Percentiles rank a stretch among this genome's conserved stretches.
These are phyloP conservation scores for Xylariaceae sp. DNA, from an alignment of 2,329 filamentous ascomycete genomes.

Conservation along the genomic window DNA sequence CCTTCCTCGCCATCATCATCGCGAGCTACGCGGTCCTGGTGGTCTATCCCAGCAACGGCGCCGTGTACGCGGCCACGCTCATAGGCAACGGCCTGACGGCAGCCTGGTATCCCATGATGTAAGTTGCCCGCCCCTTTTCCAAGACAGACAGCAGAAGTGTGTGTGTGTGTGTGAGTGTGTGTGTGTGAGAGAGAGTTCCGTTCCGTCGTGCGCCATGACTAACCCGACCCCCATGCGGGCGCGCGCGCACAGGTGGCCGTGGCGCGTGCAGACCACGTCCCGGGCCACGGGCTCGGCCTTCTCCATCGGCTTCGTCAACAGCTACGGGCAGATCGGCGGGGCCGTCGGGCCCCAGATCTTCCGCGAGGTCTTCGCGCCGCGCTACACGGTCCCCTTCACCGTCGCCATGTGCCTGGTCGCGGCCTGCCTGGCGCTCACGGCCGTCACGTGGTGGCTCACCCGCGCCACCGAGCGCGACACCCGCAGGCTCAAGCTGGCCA, in stretches of 20 bases:
- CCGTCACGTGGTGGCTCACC: slow-evolving; percentile 38
- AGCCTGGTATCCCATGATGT: slow-evolving; percentile 41
- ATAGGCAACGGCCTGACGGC: slow-evolving; percentile 34
- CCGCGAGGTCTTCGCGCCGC: slow-evolving; percentile 30
- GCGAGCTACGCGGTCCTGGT: slow-evolving; percentile 38
- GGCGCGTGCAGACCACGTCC: slow-evolving; percentile 40
- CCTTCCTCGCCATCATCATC: slow-evolving; percentile 34
- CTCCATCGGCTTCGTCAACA: slow-evolving; percentile 42
- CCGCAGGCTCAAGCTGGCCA: slow-evolving; percentile 33
- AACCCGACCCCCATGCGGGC: no score
- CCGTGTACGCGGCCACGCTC: slow-evolving; percentile 38
- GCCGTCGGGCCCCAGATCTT: slow-evolving; percentile 35
- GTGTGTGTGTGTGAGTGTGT: no score
- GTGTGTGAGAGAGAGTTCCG: no score
- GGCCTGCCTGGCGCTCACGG: slow-evolving; percentile 31
- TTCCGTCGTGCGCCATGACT: no score
- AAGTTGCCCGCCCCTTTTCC: no score
- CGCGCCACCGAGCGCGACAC: slow-evolving; percentile 36
- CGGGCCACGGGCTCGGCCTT: slow-evolving; percentile 42
- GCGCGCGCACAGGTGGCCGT: no score
- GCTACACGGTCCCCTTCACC: slow-evolving; percentile 36
- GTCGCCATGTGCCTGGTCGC: slow-evolving; percentile 37
- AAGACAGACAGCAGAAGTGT: no score
- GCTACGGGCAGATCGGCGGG: slow-evolving; percentile 41
- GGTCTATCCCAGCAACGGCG: slow-evolving; percentile 36